A percentile compares a stretch with the other conserved stretches of the same genome.
These are phyloP conservation scores for Ustilago nuda DNA, from an alignment of 1,284 basidiomycete species.

Conservation along the genomic window DNA sequence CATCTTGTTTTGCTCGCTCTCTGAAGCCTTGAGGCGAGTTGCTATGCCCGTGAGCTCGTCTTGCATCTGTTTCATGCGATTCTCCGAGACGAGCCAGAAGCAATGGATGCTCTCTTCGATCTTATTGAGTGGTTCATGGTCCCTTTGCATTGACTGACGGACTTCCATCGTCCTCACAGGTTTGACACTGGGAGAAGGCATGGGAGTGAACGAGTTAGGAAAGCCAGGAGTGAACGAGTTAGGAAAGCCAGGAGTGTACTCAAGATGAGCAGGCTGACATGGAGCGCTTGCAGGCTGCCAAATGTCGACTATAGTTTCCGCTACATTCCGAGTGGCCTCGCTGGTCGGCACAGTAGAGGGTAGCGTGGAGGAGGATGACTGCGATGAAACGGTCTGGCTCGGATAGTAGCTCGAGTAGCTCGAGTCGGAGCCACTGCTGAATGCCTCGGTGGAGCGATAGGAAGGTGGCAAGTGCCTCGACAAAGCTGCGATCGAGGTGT, in stretches of 20 bases:
- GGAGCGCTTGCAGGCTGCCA: background rate
- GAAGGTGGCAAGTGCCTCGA: background rate
- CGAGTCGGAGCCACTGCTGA: background rate
- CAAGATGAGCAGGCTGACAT: background rate
- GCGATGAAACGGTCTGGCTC: background rate
- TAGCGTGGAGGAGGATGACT: background rate
- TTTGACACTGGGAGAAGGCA: background rate
- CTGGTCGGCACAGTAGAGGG: background rate
- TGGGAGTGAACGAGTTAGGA: background rate
- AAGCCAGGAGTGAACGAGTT: background rate
- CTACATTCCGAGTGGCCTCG: background rate
- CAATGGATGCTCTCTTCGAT: conserved; percentile 27
- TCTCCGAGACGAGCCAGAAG: conserved; percentile 34
- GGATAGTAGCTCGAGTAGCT: background rate
- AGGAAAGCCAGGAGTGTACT: background rate
- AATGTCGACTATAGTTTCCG: background rate
- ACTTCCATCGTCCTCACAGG: background rate
- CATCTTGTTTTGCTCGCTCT: conserved; percentile 13
- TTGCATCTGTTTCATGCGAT: conserved; percentile 20
- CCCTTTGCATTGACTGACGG: background rate
- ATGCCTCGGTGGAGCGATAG: conserved; percentile 1
- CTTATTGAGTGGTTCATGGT: conserved; percentile 6
- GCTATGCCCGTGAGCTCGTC: conserved; percentile 13
- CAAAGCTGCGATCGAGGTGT: background rate
- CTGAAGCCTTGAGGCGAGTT: background rate